Evolutionary conservation across 768 basidiomycete genomes (phyloP).

Genomic region (Tulasnella sp.): DNA sequence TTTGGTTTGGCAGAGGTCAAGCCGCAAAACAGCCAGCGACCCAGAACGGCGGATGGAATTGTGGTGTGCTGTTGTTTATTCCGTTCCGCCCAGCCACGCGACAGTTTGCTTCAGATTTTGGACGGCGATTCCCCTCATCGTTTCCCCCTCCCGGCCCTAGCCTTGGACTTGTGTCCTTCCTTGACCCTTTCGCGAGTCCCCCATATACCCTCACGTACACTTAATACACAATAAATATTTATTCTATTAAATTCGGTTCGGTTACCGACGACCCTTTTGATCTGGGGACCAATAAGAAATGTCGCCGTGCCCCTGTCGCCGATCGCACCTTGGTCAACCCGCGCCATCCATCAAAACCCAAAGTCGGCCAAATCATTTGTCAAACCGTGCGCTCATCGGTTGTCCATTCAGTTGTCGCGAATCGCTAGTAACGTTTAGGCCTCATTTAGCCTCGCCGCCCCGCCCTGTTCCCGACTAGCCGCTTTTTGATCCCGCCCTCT

Average conservation of each 20-base stretch:
- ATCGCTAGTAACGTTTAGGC: constrained; percentile 4
- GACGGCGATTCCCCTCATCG: not conserved
- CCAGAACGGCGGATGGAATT: not conserved
- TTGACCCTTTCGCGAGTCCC: not conserved
- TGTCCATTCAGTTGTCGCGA: not conserved
- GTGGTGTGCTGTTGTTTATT: constrained; percentile 8
- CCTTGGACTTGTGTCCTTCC: too few species aligned
- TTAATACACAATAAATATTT: not conserved
- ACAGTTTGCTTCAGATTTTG: not conserved
- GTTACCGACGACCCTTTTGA: too few species aligned
- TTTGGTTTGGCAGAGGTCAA: not conserved
- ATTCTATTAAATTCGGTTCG: too few species aligned
- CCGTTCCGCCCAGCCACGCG: constrained; percentile 2
- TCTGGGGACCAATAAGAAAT: too few species aligned
- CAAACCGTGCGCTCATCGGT: not conserved
- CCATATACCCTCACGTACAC: not conserved
- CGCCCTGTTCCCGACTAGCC: constrained; percentile 4
- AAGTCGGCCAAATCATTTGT: not conserved
- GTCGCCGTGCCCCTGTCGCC: not conserved
- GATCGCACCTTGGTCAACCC: not conserved
- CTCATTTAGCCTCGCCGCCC: constrained; percentile 14
- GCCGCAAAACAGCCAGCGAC: not conserved
- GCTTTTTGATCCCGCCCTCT: constrained; percentile 11
- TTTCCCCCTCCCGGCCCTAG: not conserved
- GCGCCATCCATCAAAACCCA: constrained; percentile 13